phyloP scores from a whole-genome alignment of 495 filamentous ascomycete species.

The Xylaria castorea region DNA sequence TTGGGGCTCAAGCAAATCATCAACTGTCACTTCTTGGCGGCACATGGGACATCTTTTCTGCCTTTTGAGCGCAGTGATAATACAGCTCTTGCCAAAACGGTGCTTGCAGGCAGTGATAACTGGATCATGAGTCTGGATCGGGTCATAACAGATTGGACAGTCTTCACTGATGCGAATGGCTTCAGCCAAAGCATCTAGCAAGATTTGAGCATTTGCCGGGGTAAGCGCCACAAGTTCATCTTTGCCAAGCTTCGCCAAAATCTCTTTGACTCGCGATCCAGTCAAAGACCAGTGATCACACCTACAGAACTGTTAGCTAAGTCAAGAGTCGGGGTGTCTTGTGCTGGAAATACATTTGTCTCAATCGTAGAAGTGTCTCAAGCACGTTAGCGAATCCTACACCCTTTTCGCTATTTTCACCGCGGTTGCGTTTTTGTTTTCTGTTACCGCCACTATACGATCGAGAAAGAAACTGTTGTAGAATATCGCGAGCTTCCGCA shows the following conservation, averaged over 20 bases:
- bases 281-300: slow-evolving; percentile 90
- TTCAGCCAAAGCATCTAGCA: slow-evolving; percentile 80
- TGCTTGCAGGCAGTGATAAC: slow-evolving; percentile 92
- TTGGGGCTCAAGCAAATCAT: slow-evolving; percentile 67
- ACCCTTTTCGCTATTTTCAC: slow-evolving; percentile 43
- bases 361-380: slow-evolving; percentile 82
- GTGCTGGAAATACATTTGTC: slow-evolving; percentile 63
- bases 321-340: slow-evolving; percentile 18
- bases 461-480: slow-evolving; percentile 63
- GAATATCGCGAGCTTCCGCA: slow-evolving; percentile 74
- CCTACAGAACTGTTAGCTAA: slow-evolving; percentile 25
- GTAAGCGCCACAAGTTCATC: slow-evolving; percentile 73
- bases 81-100: slow-evolving; percentile 76
- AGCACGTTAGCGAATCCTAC: slow-evolving; percentile 68
- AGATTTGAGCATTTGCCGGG: slow-evolving; percentile 71
- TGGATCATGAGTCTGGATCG: slow-evolving; percentile 71
- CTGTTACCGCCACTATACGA: slow-evolving; percentile 40
- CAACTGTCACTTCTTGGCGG: slow-evolving; percentile 71
- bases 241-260: slow-evolving; percentile 70
- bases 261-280: slow-evolving; percentile 71
- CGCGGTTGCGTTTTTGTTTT: neutral
- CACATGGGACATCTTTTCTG: slow-evolving; percentile 91
- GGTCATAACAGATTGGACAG: slow-evolving; percentile 83
- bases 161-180: slow-evolving; percentile 83
- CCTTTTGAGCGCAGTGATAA: slow-evolving; percentile 76